Evolutionary conservation across 2,329 filamentous ascomycete species (phyloP).

Genomic region (Colletotrichum kahawae): DNA sequence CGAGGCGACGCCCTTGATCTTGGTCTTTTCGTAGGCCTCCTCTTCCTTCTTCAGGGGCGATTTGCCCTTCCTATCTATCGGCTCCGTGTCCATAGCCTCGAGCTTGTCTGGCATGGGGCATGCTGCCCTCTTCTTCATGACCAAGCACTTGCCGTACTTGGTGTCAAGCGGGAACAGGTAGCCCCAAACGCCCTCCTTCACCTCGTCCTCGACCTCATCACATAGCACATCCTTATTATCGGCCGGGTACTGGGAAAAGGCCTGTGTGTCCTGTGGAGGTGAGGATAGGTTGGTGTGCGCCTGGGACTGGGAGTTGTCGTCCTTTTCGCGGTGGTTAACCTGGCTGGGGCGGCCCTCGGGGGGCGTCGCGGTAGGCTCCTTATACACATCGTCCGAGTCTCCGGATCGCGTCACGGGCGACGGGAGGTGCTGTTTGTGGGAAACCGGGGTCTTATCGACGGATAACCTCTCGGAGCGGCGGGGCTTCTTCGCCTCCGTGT

Average conservation of each 20-base stretch:
- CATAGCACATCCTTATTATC: constrained; percentile 74
- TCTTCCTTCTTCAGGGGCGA: constrained; percentile 58
- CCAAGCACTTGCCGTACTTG: constrained; percentile 69
- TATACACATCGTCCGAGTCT: constrained; percentile 54
- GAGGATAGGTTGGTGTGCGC: constrained; percentile 45
- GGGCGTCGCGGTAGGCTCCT: constrained; percentile 76
- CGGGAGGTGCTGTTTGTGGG: constrained; percentile 73
- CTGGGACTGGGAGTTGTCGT: constrained; percentile 53
- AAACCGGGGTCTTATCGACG: constrained; percentile 62
- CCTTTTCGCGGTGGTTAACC: constrained; percentile 53
- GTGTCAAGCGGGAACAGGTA: constrained; percentile 85
- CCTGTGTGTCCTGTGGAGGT: constrained; percentile 68
- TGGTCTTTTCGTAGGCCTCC: constrained; percentile 65
- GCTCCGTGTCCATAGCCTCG: constrained; percentile 39
- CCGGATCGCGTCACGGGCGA: constrained; percentile 75
- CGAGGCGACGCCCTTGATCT: constrained; percentile 66
- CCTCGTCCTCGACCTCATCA: constrained; percentile 86
- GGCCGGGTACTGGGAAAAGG: constrained; percentile 73
- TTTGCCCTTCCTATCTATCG: constrained; percentile 46
- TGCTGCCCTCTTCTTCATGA: constrained; percentile 74
- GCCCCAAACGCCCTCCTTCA: constrained; percentile 88
- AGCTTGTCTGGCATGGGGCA: constrained; percentile 66
- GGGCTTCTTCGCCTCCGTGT: constrained; percentile 79
- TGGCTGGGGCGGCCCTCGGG: constrained; percentile 65
- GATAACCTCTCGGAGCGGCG: constrained; percentile 78